Evolutionary conservation across 2,329 filamentous ascomycete species (phyloP).

Genomic region (Thelonectria rubi): DNA sequence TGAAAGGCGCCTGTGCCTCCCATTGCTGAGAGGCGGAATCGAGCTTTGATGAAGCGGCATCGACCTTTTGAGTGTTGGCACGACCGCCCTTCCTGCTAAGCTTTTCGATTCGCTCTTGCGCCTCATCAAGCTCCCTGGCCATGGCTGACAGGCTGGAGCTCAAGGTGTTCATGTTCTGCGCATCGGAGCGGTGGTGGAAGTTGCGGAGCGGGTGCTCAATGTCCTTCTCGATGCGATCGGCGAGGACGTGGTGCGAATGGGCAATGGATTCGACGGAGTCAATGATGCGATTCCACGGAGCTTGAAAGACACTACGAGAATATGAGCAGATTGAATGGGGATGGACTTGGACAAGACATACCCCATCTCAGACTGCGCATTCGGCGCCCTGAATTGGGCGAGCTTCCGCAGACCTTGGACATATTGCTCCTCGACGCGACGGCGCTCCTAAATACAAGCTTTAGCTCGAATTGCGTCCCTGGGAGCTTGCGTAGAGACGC

Average conservation of each 20-base stretch:
- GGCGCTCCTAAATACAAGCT: slow-evolving; percentile 75
- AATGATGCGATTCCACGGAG: slow-evolving; percentile 89
- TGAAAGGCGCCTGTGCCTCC: slow-evolving; percentile 93
- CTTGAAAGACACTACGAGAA: slow-evolving; percentile 78
- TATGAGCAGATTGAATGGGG: slow-evolving; percentile 22
- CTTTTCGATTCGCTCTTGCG: slow-evolving; percentile 87
- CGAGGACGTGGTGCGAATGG: slow-evolving; percentile 82
- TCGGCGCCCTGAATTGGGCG: slow-evolving; percentile 76
- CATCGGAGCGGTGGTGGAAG: slow-evolving; percentile 78
- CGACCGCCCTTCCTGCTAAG: slow-evolving; percentile 80
- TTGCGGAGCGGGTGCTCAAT: slow-evolving; percentile 84
- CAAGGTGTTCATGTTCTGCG: slow-evolving; percentile 82
- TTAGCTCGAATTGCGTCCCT: slow-evolving; percentile 25
- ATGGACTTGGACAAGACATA: slow-evolving; percentile 57
- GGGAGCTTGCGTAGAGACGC: neutral
- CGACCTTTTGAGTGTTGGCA: slow-evolving; percentile 79
- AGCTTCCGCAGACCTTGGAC: slow-evolving; percentile 84
- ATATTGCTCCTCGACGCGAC: slow-evolving; percentile 91
- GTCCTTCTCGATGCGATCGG: slow-evolving; percentile 84
- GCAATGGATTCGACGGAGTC: slow-evolving; percentile 82
- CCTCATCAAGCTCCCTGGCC: slow-evolving; percentile 84
- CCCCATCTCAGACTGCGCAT: slow-evolving; percentile 85
- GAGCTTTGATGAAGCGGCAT: slow-evolving; percentile 75
- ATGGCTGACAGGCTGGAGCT: slow-evolving; percentile 81
- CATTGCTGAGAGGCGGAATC: slow-evolving; percentile 85